phyloP scores from a whole-genome alignment of 805 yeast genomes.

The Kuraishia piskuri region DNA sequence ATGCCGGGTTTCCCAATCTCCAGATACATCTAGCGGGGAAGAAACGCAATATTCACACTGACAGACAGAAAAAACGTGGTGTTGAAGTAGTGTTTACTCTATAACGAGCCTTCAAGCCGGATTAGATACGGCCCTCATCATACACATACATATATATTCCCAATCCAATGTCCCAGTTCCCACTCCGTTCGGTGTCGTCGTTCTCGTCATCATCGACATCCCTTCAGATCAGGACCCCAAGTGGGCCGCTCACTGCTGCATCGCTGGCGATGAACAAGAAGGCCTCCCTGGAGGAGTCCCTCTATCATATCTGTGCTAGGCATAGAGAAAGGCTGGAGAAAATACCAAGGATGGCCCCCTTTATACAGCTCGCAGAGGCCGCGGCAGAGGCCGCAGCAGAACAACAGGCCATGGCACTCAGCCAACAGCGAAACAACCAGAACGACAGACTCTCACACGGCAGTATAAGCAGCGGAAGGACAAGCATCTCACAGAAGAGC shows the following conservation, averaged over 20 bases:
- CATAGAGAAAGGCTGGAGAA: slow-evolving; percentile 46
- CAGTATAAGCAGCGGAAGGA: background rate
- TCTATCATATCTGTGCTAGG: slow-evolving; percentile 56
- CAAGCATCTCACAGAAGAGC: background rate
- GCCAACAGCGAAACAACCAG: slow-evolving; percentile 18
- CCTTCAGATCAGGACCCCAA: slow-evolving; percentile 16
- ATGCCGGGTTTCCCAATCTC: too few relatives aligned
- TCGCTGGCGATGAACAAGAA: slow-evolving; percentile 51
- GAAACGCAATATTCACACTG: too few relatives aligned
- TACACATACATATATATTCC: too few relatives aligned
- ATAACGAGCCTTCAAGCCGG: too few relatives aligned
- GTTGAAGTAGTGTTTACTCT: too few relatives aligned
- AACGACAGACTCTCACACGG: background rate
- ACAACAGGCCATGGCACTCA: slow-evolving; percentile 52
- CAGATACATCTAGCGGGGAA: too few relatives aligned
- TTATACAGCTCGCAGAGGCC: slow-evolving; percentile 51
- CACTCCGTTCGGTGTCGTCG: slow-evolving; percentile 16
- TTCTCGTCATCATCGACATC: slow-evolving; percentile 12
- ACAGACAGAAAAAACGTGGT: too few relatives aligned
- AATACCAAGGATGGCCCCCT: slow-evolving; percentile 63
- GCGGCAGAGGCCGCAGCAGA: slow-evolving; percentile 65
- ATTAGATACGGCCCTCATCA: too few relatives aligned
- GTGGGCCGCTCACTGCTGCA: slow-evolving; percentile 37
- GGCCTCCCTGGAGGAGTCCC: slow-evolving; percentile 56
- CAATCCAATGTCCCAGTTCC: slow-evolving; percentile 12